Evolutionary conservation across 2,329 filamentous ascomycete genomes (phyloP).

Genomic region (Chrysoporthe austroafricana): DNA sequence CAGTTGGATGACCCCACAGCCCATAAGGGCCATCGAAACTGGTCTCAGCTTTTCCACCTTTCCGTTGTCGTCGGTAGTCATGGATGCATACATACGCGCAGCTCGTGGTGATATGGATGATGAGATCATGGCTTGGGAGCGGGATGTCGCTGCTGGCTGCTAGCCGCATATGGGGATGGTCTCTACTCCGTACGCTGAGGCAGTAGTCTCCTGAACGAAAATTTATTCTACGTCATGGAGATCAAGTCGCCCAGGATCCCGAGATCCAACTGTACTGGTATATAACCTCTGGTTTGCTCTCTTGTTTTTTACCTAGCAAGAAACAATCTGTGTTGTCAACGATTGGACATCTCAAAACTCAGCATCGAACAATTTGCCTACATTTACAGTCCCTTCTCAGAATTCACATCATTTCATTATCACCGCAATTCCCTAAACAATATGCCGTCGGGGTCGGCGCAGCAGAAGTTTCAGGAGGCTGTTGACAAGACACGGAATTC

Average conservation of each 20-base stretch:
- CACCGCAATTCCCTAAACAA: background rate
- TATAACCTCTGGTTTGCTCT: background rate
- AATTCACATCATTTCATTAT: background rate
- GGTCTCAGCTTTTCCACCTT: too few species aligned
- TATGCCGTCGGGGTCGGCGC: slow-evolving; percentile 14
- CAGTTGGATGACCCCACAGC: too few species aligned
- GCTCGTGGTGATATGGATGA: background rate
- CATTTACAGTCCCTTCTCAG: background rate
- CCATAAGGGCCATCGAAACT: too few species aligned
- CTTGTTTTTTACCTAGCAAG: background rate
- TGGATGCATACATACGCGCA: background rate
- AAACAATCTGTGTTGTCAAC: background rate
- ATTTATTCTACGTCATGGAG: slow-evolving; percentile 9
- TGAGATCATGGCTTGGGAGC: background rate
- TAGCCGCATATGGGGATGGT: slow-evolving; percentile 9
- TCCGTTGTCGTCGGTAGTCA: background rate
- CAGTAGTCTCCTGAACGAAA: background rate
- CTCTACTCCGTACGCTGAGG: background rate
- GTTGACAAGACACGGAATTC: slow-evolving; percentile 19
- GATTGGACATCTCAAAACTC: background rate
- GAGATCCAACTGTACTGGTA: background rate
- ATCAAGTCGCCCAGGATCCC: background rate
- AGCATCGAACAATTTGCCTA: background rate
- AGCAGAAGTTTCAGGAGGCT: slow-evolving; percentile 23
- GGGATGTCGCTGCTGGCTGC: background rate